Conservation (phyloP, 495 filamentous ascomycete genomes). For the Talaromyces wortmannii region DNA sequence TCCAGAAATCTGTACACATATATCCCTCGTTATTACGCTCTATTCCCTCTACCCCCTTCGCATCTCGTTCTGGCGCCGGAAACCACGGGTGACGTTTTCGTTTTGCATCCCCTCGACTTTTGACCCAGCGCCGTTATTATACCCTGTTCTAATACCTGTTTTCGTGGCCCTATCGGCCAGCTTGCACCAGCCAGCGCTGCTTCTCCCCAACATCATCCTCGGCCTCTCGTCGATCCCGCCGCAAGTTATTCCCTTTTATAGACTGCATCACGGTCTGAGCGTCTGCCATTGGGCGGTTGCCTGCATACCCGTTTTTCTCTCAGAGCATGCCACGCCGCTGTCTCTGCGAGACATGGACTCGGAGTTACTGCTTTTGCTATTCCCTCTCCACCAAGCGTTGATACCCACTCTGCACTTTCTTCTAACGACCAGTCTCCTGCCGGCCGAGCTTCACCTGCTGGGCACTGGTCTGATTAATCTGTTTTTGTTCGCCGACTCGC, state of each 20-base stretch:
- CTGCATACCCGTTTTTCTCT: conserved; percentile 50
- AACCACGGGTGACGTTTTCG: conserved; percentile 15
- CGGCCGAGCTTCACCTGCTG: conserved; percentile 81
- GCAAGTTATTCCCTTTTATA: conserved; percentile 55
- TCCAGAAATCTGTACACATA: conserved; percentile 43
- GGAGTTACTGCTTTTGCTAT: conserved; percentile 64
- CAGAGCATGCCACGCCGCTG: conserved; percentile 33
- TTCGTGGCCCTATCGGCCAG: conserved; percentile 74
- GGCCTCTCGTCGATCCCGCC: conserved; percentile 72
- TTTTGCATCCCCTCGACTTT: conserved; percentile 64
- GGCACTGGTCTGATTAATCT: conserved; percentile 79
- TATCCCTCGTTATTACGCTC: conserved; percentile 29
- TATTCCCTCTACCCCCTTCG: conserved; percentile 44
- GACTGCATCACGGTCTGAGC: conserved; percentile 32
- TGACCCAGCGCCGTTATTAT: conserved; percentile 87
- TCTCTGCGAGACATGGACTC: conserved; percentile 37
- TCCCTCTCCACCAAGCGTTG: conserved; percentile 80
- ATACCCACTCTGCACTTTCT: conserved; percentile 67
- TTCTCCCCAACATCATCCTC: conserved; percentile 77
- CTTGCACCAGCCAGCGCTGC: conserved; percentile 39
- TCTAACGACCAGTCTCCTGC: conserved; percentile 78
- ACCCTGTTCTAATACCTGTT: conserved; percentile 70
- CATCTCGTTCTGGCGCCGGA: conserved; percentile 1
- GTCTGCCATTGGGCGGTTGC: conserved; percentile 68
- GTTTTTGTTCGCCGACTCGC: conserved; percentile 67